A percentile compares a stretch with the other conserved stretches of the same genome.
These are phyloP conservation scores for Wickerhamiella musiphila DNA, from an alignment of 805 yeast genomes.

Conservation along the genomic window DNA sequence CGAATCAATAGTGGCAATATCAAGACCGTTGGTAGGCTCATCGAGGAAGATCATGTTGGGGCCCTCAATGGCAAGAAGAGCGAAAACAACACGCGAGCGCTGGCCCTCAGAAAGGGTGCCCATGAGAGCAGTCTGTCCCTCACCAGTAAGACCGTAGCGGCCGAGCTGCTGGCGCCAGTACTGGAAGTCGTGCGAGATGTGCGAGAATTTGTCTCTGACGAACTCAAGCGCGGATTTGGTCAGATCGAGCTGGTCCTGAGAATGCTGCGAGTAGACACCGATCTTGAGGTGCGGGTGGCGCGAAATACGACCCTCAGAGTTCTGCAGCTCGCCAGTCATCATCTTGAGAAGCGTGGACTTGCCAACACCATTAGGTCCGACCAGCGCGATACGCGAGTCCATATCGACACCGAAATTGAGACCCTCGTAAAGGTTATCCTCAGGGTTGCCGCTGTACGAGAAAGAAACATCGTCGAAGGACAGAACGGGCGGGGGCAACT, in stretches of 20 bases:
- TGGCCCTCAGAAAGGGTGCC: slow-evolving; percentile 98
- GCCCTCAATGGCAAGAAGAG: slow-evolving; percentile 81
- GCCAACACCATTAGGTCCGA: slow-evolving; percentile 99
- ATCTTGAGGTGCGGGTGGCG: slow-evolving; percentile 94
- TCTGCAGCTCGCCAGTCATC: slow-evolving; percentile 85
- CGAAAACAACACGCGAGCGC: slow-evolving; percentile 97
- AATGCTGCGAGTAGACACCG: slow-evolving; percentile 98
- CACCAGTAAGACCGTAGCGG: slow-evolving; percentile 96
- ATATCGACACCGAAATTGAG: slow-evolving; percentile 96
- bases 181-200: slow-evolving; percentile 92
- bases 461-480: slow-evolving; percentile 92
- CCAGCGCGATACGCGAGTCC: slow-evolving; percentile 96
- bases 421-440: slow-evolving; percentile 75
- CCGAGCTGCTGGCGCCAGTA: slow-evolving; percentile 92
- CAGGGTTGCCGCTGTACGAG: slow-evolving; percentile 56
- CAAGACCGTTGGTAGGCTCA: slow-evolving; percentile 99
- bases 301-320: slow-evolving; percentile 89
- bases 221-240: slow-evolving; percentile 92
- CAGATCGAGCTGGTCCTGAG: slow-evolving; percentile 93
- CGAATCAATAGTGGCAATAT: slow-evolving; percentile 95
- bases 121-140: slow-evolving; percentile 96
- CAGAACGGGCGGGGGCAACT: slow-evolving; percentile 96
- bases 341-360: slow-evolving; percentile 88
- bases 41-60: slow-evolving; percentile 91
- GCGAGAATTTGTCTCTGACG: slow-evolving; percentile 83